These are phyloP conservation scores for Saccharomycopsis phalli DNA, from an alignment of 1,139 yeast species.

Conservation along the genomic window DNA sequence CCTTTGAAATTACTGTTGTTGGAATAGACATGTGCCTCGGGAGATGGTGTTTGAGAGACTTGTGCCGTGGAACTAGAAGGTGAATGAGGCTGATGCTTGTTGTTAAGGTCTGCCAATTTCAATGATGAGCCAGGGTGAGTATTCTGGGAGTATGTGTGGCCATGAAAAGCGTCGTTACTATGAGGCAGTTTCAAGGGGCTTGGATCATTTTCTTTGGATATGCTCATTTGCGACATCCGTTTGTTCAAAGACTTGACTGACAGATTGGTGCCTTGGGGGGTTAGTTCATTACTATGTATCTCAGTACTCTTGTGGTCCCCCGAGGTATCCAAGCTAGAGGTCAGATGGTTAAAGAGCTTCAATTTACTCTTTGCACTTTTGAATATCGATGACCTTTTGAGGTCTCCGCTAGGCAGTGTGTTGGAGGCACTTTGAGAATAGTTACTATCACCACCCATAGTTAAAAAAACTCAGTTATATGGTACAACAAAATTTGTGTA, in stretches of 20 bases:
- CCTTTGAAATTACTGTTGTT: not conserved
- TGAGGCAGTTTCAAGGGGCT: not conserved
- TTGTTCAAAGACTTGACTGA: slow-evolving; percentile 2
- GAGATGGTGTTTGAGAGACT: slow-evolving; percentile 9
- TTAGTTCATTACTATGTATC: slow-evolving; percentile 1
- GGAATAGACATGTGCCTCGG: slow-evolving; percentile 1
- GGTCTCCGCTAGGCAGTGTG: too few species aligned
- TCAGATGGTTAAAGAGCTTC: slow-evolving; percentile 14
- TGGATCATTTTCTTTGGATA: not conserved
- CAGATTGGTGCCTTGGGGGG: slow-evolving; percentile 8
- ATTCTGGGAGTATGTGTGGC: not conserved
- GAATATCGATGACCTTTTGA: slow-evolving; percentile 12
- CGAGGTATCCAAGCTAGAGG: slow-evolving; percentile 3
- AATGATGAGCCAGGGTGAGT: not conserved
- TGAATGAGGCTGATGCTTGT: not conserved
- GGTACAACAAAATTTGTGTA: too few species aligned
- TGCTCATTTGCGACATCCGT: slow-evolving; percentile 9
- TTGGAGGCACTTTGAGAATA: too few species aligned
- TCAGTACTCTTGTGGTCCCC: slow-evolving; percentile 3
- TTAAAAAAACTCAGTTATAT: too few species aligned
- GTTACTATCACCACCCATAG: too few species aligned
- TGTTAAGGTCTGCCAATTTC: slow-evolving; percentile 1
- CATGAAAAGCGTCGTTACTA: not conserved
- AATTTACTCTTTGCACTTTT: slow-evolving; percentile 15
- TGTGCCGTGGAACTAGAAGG: slow-evolving; percentile 1